Percentiles rank a stretch among this genome's conserved stretches.
Conservation (phyloP, 2,329 filamentous ascomycete genomes). For the Neoascochyta sp. region DNA sequence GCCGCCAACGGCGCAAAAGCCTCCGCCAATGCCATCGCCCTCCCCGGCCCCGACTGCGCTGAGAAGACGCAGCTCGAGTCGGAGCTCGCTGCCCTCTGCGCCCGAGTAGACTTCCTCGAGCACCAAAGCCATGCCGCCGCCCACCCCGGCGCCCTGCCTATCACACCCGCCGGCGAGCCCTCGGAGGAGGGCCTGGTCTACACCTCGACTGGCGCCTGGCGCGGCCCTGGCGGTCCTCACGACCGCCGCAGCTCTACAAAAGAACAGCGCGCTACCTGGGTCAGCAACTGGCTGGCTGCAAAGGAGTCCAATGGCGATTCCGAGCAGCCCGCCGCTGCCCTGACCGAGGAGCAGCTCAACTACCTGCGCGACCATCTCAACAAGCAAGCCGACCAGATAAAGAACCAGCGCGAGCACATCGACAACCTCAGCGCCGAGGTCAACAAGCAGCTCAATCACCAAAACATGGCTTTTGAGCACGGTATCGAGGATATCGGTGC, state of each 20-base stretch:
- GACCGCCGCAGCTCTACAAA: slow-evolving; percentile 32
- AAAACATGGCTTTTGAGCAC: slow-evolving; percentile 75
- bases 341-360: slow-evolving; percentile 78
- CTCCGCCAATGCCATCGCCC: slow-evolving; percentile 56
- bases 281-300: slow-evolving; percentile 53
- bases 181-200: slow-evolving; percentile 52
- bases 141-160: slow-evolving; percentile 59
- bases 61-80: slow-evolving; percentile 77
- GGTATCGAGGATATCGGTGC: slow-evolving; percentile 81
- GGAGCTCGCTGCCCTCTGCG: slow-evolving; percentile 74
- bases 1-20: slow-evolving; percentile 50
- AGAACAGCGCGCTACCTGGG: slow-evolving; percentile 41
- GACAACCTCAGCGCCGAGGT: slow-evolving; percentile 82
- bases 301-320: slow-evolving; percentile 49
- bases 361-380: slow-evolving; percentile 87
- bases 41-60: slow-evolving; percentile 72
- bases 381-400: slow-evolving; percentile 87
- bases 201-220: slow-evolving; percentile 40
- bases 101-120: slow-evolving; percentile 79
- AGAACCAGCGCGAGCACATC: slow-evolving; percentile 81
- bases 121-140: slow-evolving; percentile 63
- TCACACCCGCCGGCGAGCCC: slow-evolving; percentile 71
- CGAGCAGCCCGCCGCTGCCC: slow-evolving; percentile 51
- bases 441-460: slow-evolving; percentile 77
- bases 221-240: slow-evolving; percentile 29